Conservation (phyloP, 176 grass and related monocot species). For the Paspalum vaginatum region DNA sequence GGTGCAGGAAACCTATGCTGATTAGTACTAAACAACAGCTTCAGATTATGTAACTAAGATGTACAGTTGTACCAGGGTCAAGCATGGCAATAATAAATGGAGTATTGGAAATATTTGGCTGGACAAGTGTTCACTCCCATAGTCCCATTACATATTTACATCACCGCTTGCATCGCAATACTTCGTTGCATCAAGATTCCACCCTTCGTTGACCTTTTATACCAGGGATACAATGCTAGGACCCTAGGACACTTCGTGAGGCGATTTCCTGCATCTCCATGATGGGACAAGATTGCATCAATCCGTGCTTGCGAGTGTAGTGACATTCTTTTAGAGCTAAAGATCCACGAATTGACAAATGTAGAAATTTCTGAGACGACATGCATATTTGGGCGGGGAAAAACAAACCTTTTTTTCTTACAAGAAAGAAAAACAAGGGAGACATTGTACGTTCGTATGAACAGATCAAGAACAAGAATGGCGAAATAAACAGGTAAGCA, state of each 20-base stretch:
- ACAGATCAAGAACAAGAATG: neutral
- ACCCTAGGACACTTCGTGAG: neutral
- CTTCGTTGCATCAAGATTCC: slow-evolving; percentile 8
- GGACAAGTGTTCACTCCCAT: neutral
- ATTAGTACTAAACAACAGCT: neutral
- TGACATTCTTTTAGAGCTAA: neutral
- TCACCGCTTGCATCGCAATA: neutral
- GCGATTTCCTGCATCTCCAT: slow-evolving; percentile 27
- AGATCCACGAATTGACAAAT: neutral
- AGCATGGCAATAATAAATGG: neutral
- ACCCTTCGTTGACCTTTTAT: slow-evolving; percentile 32
- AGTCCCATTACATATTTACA: too few species aligned
- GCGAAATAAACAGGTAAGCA: neutral
- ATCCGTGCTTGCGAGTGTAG: neutral
- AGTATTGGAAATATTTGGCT: slow-evolving; percentile 5
- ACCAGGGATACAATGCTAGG: neutral
- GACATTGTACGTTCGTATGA: neutral
- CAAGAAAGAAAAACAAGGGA: neutral
- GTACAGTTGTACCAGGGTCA: slow-evolving; percentile 20
- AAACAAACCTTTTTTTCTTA: neutral
- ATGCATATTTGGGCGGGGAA: neutral
- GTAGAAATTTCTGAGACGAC: neutral
- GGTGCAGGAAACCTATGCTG: slow-evolving; percentile 9
- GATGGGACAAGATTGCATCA: slow-evolving; percentile 30
- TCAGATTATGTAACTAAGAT: slow-evolving; percentile 32